phyloP scores from a whole-genome alignment of 805 yeast species.

The Wickerhamiella cacticola region DNA sequence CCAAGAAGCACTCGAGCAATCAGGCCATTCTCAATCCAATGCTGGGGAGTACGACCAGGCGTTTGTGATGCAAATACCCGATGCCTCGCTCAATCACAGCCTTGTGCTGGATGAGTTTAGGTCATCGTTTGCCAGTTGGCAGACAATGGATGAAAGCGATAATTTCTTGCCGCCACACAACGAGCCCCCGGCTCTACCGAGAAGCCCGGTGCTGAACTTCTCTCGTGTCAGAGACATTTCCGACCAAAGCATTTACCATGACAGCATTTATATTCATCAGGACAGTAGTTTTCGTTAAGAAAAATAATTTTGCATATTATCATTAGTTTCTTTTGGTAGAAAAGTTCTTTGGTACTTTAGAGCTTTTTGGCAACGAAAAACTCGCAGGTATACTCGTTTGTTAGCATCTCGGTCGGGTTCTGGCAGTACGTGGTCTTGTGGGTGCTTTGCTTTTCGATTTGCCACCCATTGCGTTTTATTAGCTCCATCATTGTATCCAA shows the following conservation, averaged over 20 bases:
- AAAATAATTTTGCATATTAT: too few species aligned
- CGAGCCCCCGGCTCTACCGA: constrained; percentile 7
- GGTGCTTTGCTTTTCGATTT: constrained; percentile 34
- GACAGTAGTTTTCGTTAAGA: constrained; percentile 1
- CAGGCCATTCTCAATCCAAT: background rate
- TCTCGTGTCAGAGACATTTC: background rate
- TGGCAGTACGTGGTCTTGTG: constrained; percentile 43
- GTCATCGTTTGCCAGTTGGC: constrained; percentile 9
- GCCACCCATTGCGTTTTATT: constrained; percentile 40
- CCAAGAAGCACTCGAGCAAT: constrained; percentile 17
- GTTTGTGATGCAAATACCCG: constrained; percentile 8
- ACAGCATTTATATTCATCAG: constrained; percentile 10
- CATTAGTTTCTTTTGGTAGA: too few species aligned
- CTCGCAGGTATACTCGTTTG: constrained; percentile 49
- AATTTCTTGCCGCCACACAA: constrained; percentile 11
- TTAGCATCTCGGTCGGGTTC: constrained; percentile 40
- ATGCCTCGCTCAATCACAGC: constrained; percentile 8
- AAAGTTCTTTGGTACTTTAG: too few species aligned
- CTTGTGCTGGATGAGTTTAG: background rate
- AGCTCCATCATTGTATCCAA: constrained; percentile 42
- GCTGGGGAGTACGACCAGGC: constrained; percentile 6
- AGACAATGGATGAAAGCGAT: constrained; percentile 4
- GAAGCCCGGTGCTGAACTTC: constrained; percentile 10
- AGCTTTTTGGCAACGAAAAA: constrained; percentile 62
- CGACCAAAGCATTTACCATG: constrained; percentile 1